Conservation (phyloP, 75 land plant species). For the Cupressus sempervirens region DNA sequence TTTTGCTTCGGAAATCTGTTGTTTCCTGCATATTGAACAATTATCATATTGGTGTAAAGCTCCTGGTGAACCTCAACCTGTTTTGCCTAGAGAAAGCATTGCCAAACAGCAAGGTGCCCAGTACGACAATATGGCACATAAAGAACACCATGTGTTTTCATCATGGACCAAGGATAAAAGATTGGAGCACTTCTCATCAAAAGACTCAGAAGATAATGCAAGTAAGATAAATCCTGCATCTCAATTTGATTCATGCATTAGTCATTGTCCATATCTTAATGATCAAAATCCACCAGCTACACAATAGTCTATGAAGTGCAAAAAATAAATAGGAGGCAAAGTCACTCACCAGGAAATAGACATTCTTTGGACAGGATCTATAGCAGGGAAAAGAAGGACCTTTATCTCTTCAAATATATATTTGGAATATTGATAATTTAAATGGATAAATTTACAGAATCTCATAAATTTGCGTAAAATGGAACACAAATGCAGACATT, state of each 20-base stretch:
- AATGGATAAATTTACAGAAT: neutral
- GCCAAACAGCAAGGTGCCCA: constrained; percentile 35
- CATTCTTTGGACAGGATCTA: neutral
- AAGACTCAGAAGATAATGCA: neutral
- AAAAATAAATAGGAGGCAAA: neutral
- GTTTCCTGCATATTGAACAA: neutral
- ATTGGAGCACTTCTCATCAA: neutral
- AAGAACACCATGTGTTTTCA: constrained; percentile 3
- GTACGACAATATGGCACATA: constrained; percentile 16
- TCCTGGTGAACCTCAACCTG: constrained; percentile 62
- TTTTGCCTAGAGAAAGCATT: constrained; percentile 62
- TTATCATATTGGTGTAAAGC: constrained; percentile 31
- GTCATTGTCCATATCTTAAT: neutral
- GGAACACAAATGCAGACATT: neutral
- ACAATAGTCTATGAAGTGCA: neutral
- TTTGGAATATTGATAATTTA: neutral
- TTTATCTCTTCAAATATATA: neutral
- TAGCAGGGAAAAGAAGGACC: neutral
- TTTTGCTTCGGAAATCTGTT: neutral
- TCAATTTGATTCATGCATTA: neutral
- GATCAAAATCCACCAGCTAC: neutral
- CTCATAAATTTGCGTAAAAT: neutral
- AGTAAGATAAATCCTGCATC: constrained; percentile 39
- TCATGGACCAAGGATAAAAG: neutral
- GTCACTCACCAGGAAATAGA: neutral